Conservation (phyloP, 2,329 filamentous ascomycete genomes). For the Laburnicola sp. region DNA sequence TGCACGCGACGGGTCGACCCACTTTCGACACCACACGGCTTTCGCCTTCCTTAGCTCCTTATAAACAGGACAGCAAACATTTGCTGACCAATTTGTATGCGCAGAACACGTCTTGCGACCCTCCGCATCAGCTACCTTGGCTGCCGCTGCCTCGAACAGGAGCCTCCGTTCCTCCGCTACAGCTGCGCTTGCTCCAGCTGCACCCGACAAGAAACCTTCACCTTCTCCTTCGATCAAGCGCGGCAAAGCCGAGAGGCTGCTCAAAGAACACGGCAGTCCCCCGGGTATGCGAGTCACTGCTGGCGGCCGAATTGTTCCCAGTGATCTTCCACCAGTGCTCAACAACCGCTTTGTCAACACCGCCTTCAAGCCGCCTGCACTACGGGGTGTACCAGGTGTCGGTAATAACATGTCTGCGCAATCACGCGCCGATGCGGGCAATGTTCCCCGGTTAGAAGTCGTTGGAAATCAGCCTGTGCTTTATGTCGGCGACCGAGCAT, state of each 20-base stretch:
- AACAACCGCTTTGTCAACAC: slow-evolving; percentile 37
- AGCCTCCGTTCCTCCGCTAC: slow-evolving; percentile 27
- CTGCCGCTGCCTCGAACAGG: slow-evolving; percentile 29
- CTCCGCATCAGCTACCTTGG: slow-evolving; percentile 42
- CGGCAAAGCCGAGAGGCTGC: slow-evolving; percentile 53
- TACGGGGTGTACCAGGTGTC: slow-evolving; percentile 24
- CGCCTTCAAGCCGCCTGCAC: slow-evolving; percentile 30
- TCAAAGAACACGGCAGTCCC: slow-evolving; percentile 57
- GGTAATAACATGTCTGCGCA: slow-evolving; percentile 32
- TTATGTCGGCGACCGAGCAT: slow-evolving; percentile 38
- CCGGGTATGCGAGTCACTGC: slow-evolving; percentile 56
- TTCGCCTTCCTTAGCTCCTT: background rate
- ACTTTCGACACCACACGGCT: background rate
- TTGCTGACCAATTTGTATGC: slow-evolving; percentile 11
- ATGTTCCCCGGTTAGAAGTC: slow-evolving; percentile 32
- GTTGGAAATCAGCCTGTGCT: slow-evolving; percentile 38
- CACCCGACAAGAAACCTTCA: slow-evolving; percentile 46
- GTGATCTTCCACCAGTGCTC: slow-evolving; percentile 43
- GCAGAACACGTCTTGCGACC: slow-evolving; percentile 48
- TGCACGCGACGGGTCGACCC: background rate
- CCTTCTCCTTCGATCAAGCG: slow-evolving; percentile 56
- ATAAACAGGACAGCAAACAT: background rate
- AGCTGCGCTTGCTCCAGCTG: slow-evolving; percentile 18
- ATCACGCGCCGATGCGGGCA: slow-evolving; percentile 23
- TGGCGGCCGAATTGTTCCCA: slow-evolving; percentile 57